Conservation (phyloP, 441 rosid species). For the Euphorbia corollata region DNA sequence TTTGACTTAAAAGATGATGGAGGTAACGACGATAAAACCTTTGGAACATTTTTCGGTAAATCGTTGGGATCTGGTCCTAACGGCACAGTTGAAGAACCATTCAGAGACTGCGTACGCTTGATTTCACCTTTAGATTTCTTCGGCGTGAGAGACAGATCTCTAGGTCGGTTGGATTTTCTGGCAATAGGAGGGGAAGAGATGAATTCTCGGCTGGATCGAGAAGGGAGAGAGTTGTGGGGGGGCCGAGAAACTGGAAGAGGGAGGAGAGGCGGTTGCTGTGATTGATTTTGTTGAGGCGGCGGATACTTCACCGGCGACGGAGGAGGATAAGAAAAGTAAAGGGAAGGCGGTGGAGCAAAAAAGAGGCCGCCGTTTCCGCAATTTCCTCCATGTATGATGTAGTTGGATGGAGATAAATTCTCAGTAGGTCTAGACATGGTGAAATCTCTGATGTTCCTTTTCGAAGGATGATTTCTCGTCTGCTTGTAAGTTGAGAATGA, state of each 20-base stretch:
- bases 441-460: conserved; percentile 26
- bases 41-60: conserved; percentile 37
- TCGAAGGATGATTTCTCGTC: conserved; percentile 31
- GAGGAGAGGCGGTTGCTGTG: conserved; percentile 56
- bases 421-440: conserved; percentile 32
- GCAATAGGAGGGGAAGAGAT: conserved; percentile 22
- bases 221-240: conserved; percentile 29
- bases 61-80: conserved; percentile 43
- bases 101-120: conserved; percentile 14
- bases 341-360: conserved; percentile 27
- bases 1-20: conserved; percentile 2
- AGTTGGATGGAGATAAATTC: conserved; percentile 31
- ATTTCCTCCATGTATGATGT: conserved; percentile 23
- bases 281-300: not conserved
- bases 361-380: conserved; percentile 16
- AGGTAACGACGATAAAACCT: not conserved
- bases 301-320: conserved; percentile 12
- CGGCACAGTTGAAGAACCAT: conserved; percentile 19
- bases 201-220: conserved; percentile 26
- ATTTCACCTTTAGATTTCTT: conserved; percentile 32
- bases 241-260: conserved; percentile 49
- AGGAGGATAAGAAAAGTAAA: conserved; percentile 29
- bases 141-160: conserved; percentile 31
- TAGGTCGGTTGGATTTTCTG: conserved; percentile 26
- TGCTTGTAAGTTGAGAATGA: conserved; percentile 41